A percentile compares a stretch with the other conserved stretches of the same genome.
Conservation (phyloP, 2,329 filamentous ascomycete species). For the Trichoderma citrinoviride region DNA sequence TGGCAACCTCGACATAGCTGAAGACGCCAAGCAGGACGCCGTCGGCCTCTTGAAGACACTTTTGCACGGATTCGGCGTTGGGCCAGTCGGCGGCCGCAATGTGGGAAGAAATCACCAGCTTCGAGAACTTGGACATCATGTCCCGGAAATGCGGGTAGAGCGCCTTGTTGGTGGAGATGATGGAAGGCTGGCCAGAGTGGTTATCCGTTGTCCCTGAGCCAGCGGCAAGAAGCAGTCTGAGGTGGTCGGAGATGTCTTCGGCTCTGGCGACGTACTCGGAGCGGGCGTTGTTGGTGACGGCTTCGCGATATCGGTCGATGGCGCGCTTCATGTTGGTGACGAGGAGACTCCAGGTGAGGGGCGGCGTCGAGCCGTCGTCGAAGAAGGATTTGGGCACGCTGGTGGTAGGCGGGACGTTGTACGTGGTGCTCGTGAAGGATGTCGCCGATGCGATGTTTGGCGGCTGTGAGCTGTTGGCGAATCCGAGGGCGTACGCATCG, state of each 20-base stretch:
- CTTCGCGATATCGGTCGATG: constrained; percentile 84
- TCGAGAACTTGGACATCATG: constrained; percentile 99
- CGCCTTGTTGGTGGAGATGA: constrained; percentile 96
- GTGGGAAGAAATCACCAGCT: constrained; percentile 94
- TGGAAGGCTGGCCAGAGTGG: constrained; percentile 97
- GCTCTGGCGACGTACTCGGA: constrained; percentile 90
- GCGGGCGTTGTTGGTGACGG: constrained; percentile 77
- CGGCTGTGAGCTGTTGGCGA: constrained; percentile 38
- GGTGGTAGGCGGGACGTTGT: constrained; percentile 56
- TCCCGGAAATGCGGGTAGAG: constrained; percentile 96
- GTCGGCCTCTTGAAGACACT: constrained; percentile 96
- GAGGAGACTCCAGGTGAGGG: constrained; percentile 84
- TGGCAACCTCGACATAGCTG: constrained; percentile 92
- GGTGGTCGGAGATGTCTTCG: constrained; percentile 97
- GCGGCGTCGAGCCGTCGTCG: constrained; percentile 77
- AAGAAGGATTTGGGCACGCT: constrained; percentile 80
- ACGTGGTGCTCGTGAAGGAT: constrained; percentile 59
- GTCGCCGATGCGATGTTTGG: constrained; percentile 59
- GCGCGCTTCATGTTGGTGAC: constrained; percentile 91
- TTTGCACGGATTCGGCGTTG: constrained; percentile 87
- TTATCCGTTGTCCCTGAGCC: constrained; percentile 98
- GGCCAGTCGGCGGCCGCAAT: constrained; percentile 97
- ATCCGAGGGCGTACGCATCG: constrained; percentile 52
- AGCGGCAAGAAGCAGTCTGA: constrained; percentile 88
- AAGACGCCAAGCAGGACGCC: constrained; percentile 91